phyloP scores from a whole-genome alignment of 805 yeast genomes.

The Ogataea salicorniae region DNA sequence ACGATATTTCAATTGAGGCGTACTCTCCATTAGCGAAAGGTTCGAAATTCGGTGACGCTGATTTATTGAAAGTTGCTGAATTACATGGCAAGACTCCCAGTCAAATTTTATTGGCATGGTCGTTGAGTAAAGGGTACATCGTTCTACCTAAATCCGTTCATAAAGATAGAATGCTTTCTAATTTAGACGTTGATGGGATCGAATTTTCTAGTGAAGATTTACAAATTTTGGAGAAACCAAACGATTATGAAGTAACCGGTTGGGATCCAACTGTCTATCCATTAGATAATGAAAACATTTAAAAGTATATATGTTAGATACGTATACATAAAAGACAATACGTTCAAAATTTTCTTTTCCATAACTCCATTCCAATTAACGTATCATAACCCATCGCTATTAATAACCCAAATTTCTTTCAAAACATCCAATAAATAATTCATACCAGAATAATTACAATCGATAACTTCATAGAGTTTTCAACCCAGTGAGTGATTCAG shows the following conservation, averaged over 20 bases:
- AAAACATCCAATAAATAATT: not conserved
- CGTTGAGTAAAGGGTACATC: conserved; percentile 56
- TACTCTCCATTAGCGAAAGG: conserved; percentile 64
- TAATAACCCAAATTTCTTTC: not conserved
- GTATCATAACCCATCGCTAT: not conserved
- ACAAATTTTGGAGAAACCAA: conserved; percentile 26
- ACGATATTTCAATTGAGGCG: conserved; percentile 52
- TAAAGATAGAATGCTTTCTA: conserved; percentile 34
- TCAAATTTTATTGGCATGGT: conserved; percentile 66
- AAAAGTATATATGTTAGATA: not conserved
- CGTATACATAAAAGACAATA: not conserved
- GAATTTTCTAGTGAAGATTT: conserved; percentile 36
- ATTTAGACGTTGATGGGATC: conserved; percentile 38
- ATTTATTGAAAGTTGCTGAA: conserved; percentile 38
- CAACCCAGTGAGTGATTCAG: not conserved
- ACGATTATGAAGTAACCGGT: conserved; percentile 13
- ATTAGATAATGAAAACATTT: conserved; percentile 11
- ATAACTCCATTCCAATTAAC: not conserved
- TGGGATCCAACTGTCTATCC: conserved; percentile 21
- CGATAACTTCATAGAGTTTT: not conserved
- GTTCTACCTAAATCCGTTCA: conserved; percentile 31
- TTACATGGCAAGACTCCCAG: conserved; percentile 47
- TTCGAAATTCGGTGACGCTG: conserved; percentile 38
- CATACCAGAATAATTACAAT: not conserved
- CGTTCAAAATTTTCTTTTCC: not conserved